Evolutionary conservation across 148 eudicot genomes (phyloP), one percentile per base, ranked within the genome.

Genomic region (Beta vulgaris): DNA sequence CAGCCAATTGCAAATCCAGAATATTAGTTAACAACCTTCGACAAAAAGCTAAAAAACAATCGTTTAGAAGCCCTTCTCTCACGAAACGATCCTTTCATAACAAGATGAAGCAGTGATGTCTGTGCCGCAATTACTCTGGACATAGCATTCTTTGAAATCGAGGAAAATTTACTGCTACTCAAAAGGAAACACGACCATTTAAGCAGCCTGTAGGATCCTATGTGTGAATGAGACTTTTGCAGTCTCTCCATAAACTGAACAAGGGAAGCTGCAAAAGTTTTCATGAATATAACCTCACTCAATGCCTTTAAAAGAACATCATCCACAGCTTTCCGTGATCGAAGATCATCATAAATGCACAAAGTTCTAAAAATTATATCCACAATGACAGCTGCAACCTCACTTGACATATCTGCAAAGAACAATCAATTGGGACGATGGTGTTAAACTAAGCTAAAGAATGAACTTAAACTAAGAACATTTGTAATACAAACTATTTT

Each of bases 201-300:
- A 42, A 92, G 84, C 82, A 95, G 90, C 87, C 96, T 88, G 77
- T 86, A 85, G 64, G 92, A 84, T 76, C 96, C 98, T 31, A 89
- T 73, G 76, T 74, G 83, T 73, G 92, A 88, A 66, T 87, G 90
- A 71, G 79, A 87, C 81, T 88, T 95, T 61, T 79, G 72, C 73
- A 85, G 96, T 82, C 88, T 92, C 81, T 95, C 98, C 93, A 92
- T 90, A 79, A 76, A 71, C 85, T 89, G 98, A 51, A 95, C 97
- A 79, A 90, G 87, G 65, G 88, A 83, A 71, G 92, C 97, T 26
- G 98, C 97, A 86, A 95, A 95, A 73, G 80, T 83, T 82, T 92
- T 95, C 92, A 92, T 87, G 67, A 89, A 92, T 49, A 72, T 59
- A 85, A 77, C 85, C 78, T 89, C 87, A 53, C 75, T 72, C 69